Conservation (phyloP, 176 grass and related monocot genomes). For the Pontederia paniculata region DNA sequence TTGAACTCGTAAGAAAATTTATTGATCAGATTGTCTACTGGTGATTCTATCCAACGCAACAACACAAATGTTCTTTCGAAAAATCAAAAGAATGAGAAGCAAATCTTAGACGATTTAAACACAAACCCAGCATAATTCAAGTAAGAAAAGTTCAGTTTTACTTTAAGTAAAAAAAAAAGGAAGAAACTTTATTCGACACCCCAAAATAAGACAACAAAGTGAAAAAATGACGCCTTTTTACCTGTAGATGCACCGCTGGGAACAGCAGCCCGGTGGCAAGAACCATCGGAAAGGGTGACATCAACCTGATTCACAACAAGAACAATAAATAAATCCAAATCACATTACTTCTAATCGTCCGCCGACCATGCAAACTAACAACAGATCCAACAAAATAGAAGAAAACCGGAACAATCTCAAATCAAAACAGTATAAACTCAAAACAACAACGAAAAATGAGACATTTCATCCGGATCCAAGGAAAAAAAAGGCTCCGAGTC, state of each 20-base stretch:
- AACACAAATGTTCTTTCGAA: background rate
- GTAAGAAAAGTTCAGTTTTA: no score
- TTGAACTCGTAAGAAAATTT: no score
- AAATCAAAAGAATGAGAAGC: background rate
- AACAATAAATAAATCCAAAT: background rate
- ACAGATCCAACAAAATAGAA: background rate
- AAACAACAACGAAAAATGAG: background rate
- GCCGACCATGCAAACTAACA: background rate
- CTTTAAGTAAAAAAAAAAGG: no score
- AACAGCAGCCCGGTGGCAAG: conserved; percentile 63
- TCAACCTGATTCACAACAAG: conserved; percentile 36
- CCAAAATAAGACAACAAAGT: background rate
- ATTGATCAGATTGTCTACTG: no score
- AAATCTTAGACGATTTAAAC: no score
- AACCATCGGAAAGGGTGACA: conserved; percentile 40
- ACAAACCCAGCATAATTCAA: no score
- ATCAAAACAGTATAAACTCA: no score
- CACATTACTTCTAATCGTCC: background rate
- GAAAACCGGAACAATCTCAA: no score
- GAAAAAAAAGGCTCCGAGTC: background rate
- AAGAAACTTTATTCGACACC: no score
- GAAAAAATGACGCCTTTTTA: conserved; percentile 9
- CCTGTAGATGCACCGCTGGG: conserved; percentile 92
- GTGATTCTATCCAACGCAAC: no score
- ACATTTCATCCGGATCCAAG: background rate